Base-by-base conservation (phyloP, 495 filamentous ascomycete genomes). In the Neurospora terricola region DNA sequence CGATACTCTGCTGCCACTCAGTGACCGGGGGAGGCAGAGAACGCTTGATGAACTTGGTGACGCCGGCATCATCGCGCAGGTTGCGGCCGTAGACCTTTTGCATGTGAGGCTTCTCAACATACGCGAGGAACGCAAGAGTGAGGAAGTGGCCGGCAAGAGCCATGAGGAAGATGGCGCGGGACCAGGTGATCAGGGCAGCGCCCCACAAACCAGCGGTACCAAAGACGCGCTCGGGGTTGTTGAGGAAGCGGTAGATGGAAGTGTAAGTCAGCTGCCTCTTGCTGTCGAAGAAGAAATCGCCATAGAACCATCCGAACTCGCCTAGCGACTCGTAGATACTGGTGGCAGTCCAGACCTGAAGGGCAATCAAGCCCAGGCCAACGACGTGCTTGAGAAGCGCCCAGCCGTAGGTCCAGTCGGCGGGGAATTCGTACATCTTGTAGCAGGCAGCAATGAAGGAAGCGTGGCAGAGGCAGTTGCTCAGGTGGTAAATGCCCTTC, bases 231-330 rank as follows among this genome's bases (percentile, higher is more conserved):
- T 99, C 96, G 0, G 96, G 96, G 78, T 98, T 98, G 84, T 99
- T 99, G 72, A 99, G 84, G 83, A 93, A 99, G 73, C 96, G 94
- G 80, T 99, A 99, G 77, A 99, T 99, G 70, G 96, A 96, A 75
- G 91, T 93, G 84, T 98, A 99, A 27, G 93, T 98, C 69, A 98
- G 87, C 77, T 97, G 96, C 27, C 89, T 91, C 11, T 89, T 88
- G 66, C 90, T 90, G 75, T 97, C 94, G 83, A 97, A 98, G 84
- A 94, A 94, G 85, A 99, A 99, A 81, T 99, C 96, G 14, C 96
- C 96, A 77, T 93, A 99, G 86, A 98, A 99, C 96, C 96, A 99
- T 75, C 96, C 96, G 79, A 98, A 98, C 79, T 99, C 96, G 59
- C 95, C 95, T 3, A 98, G 90, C 6, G 95, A 97, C 18, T 97